Conservation (phyloP, 2,329 filamentous ascomycete genomes). For the Ceratocystis diversiconidia region DNA sequence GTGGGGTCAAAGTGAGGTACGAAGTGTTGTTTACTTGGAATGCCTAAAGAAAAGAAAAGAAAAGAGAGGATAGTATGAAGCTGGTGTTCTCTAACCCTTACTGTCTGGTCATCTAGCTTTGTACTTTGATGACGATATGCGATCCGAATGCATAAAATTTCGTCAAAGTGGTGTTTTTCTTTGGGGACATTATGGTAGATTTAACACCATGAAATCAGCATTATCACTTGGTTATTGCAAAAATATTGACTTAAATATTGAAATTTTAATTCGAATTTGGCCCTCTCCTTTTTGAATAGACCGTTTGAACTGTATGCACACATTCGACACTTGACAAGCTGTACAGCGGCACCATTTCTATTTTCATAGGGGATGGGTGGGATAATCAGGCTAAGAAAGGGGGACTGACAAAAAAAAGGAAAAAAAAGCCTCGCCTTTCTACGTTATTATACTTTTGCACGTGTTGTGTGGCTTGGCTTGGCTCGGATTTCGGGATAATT, state of each 20-base stretch:
- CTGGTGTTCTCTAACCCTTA: neutral
- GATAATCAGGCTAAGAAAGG: neutral
- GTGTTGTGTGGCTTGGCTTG: neutral
- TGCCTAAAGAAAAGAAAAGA: neutral
- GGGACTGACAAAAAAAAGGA: neutral
- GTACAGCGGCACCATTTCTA: too few relatives aligned
- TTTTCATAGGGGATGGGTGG: neutral
- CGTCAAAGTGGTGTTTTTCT: neutral
- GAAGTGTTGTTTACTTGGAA: neutral
- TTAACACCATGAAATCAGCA: too few relatives aligned
- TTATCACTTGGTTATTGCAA: neutral
- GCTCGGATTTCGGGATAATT: neutral
- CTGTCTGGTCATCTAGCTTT: too few relatives aligned
- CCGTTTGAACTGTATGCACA: neutral
- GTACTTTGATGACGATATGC: neutral
- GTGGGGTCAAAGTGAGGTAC: neutral
- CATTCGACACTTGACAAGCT: neutral
- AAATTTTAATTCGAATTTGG: neutral
- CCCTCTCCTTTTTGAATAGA: neutral
- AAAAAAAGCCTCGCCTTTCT: neutral
- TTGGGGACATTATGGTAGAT: too few relatives aligned
- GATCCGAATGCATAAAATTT: neutral
- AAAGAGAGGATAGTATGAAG: too few relatives aligned
- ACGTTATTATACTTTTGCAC: neutral
- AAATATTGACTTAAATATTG: neutral